Conservation (phyloP, 192 early-diverging fungal species). For the Gonapodya prolifera region DNA sequence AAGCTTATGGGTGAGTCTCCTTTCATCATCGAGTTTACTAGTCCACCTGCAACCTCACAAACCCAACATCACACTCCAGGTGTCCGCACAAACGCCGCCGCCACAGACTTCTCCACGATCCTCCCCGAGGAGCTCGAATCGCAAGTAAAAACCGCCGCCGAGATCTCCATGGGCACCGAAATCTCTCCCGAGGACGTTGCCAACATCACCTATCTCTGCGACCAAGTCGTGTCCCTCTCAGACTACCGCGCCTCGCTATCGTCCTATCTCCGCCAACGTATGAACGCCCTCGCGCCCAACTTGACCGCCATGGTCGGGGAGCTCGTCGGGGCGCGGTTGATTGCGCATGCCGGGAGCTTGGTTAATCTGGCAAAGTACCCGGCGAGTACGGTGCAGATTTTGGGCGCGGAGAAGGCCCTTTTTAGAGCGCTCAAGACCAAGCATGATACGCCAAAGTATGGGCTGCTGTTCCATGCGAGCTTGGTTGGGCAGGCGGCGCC, state of each 20-base stretch:
- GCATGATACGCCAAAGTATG: slow-evolving; percentile 9
- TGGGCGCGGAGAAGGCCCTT: slow-evolving; percentile 99
- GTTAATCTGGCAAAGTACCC: slow-evolving; percentile 97
- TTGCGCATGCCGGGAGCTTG: slow-evolving; percentile 91
- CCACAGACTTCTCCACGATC: slow-evolving; percentile 64
- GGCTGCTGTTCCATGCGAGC: slow-evolving; percentile 3
- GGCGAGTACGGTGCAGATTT: slow-evolving; percentile 95
- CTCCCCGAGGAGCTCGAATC: slow-evolving; percentile 84
- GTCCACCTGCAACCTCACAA: no score
- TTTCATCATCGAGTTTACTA: no score
- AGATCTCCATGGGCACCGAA: slow-evolving; percentile 98
- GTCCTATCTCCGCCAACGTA: slow-evolving; percentile 96
- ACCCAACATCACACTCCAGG: no score
- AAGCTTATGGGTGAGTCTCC: no score
- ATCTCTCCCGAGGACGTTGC: slow-evolving; percentile 93
- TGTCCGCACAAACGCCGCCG: slow-evolving; percentile 70
- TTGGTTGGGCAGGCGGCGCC: slow-evolving; percentile 21
- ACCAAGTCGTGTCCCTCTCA: slow-evolving; percentile 90
- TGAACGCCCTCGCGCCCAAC: slow-evolving; percentile 81
- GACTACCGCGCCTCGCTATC: slow-evolving; percentile 92
- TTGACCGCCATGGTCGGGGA: slow-evolving; percentile 93
- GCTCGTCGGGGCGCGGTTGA: slow-evolving; percentile 94
- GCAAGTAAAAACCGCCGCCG: slow-evolving; percentile 92
- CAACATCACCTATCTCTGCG: slow-evolving; percentile 86
- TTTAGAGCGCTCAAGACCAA: slow-evolving; percentile 45